Percentiles rank a stretch among this genome's conserved stretches.
Conservation (phyloP, 2,329 filamentous ascomycete genomes). For the Aureobasidium sp. region DNA sequence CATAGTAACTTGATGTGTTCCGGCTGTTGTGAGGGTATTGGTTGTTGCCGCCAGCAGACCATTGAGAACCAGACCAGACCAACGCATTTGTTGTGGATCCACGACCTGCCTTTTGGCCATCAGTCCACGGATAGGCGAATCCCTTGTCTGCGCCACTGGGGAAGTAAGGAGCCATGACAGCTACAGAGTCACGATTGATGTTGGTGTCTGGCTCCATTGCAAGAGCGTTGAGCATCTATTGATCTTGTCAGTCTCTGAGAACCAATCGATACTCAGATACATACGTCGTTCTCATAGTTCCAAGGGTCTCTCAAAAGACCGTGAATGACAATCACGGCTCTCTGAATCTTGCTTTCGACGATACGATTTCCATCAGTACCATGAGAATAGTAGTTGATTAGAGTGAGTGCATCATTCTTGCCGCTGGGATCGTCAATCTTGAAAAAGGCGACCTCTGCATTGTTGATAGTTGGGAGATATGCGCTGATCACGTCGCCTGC, state of each 20-base stretch:
- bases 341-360: constrained; percentile 23
- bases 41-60: constrained; percentile 30
- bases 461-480: constrained; percentile 25
- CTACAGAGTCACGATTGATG: constrained; percentile 27
- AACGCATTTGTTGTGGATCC: constrained; percentile 30
- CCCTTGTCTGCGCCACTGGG: constrained; percentile 31
- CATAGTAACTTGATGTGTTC: constrained; percentile 27
- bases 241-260: not conserved
- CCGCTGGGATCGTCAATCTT: constrained; percentile 26
- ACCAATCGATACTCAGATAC: not conserved
- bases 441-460: constrained; percentile 30
- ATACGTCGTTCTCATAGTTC: constrained; percentile 26
- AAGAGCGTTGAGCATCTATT: constrained; percentile 27
- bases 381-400: constrained; percentile 32
- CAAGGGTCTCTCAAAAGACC: constrained; percentile 29
- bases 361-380: constrained; percentile 25
- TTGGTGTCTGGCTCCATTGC: constrained; percentile 24
- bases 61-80: constrained; percentile 30
- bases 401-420: constrained; percentile 25
- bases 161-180: constrained; percentile 31
- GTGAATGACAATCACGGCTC: constrained; percentile 31
- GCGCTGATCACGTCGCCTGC: constrained; percentile 27
- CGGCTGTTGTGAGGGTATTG: constrained; percentile 28
- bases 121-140: constrained; percentile 29
- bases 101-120: constrained; percentile 20